Evolutionary conservation across 768 basidiomycete genomes (phyloP), one percentile per base, ranked within the genome.

Genomic region (Agrocybe chaxingu): DNA sequence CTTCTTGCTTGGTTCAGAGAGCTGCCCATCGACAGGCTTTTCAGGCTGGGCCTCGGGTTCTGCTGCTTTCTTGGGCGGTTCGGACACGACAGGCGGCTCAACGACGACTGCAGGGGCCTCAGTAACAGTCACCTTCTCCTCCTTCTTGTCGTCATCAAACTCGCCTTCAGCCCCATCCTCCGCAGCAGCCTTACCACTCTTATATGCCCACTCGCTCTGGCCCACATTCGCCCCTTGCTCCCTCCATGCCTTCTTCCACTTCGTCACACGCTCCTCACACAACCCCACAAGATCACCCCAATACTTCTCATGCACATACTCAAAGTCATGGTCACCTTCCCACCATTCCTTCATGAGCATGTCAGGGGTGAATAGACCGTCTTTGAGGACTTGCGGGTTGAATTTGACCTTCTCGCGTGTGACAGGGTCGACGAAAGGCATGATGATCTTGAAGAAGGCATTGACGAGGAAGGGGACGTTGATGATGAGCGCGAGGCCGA

Each of bases 401-500:
- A 91, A 89, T 50, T 82, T 77, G 66, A 90, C 75, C 67, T 91
- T 90, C 33, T 76, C 65, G 30, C 83, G 80, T 1, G 91, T 92
- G 51, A 91, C 65, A 2, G 92, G 89, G 67, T 95, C 92, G 45
- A 94, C 80, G 62, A 93, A 85, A 1, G 91, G 88, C 57, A 71
- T 79, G 60, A 92, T 84, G 57, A 91, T 66, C 57, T 85, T 89
- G 74, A 82, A 86, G 68, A 92, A 92, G 0, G 80, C 74, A 48
- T 79, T 81, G 45, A 92, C 62, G 44, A 90, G 63, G 71, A 82
- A 92, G 3, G 92, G 92, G n/a, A 93, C 76, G 58, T 93, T 89
- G 51, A 85, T 74, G 59, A 92, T 81, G 38, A 91, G 66, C 1
- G 90, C 79, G 9, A 73, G 62, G 19, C 89, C 91, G 32, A 96